Percentiles rank a stretch among this genome's conserved stretches.
These are phyloP conservation scores for Pugionium dolabratum DNA, from an alignment of 345 rosid species.

Conservation along the genomic window DNA sequence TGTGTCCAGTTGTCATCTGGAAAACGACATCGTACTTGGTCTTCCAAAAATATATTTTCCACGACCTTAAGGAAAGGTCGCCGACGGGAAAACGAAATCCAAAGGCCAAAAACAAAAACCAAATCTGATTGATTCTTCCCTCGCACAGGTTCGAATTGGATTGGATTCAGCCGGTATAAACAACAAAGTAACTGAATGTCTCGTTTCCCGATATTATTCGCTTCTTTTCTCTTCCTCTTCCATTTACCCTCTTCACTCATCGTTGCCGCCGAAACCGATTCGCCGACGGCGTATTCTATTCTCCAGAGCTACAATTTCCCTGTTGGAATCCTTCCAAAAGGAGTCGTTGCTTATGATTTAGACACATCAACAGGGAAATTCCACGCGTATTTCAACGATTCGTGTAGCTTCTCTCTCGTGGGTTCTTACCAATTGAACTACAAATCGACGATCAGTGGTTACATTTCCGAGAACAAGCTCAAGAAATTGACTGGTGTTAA, in stretches of 20 bases:
- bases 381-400: constrained; percentile 54
- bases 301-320: constrained; percentile 76
- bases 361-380: constrained; percentile 65
- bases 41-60: not conserved
- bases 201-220: constrained; percentile 11
- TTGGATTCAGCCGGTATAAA: not conserved
- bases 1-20: constrained; percentile 7
- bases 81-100: not conserved
- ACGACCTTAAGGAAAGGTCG: constrained; percentile 17
- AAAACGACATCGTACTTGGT: not conserved
- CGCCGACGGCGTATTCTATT: constrained; percentile 63
- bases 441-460: constrained; percentile 74
- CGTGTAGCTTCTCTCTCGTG: constrained; percentile 83
- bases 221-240: constrained; percentile 37
- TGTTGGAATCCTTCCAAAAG: constrained; percentile 77
- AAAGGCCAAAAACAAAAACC: constrained; percentile 3
- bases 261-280: constrained; percentile 34
- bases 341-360: constrained; percentile 59
- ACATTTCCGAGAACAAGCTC: constrained; percentile 62
- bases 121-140: not conserved
- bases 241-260: constrained; percentile 29
- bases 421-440: constrained; percentile 87
- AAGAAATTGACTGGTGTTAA: constrained; percentile 68
- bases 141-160: not conserved
- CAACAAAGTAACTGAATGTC: constrained; percentile 12